Base-by-base conservation (phyloP, 2,329 filamentous ascomycete genomes). In the Ophiostoma quercus region DNA sequence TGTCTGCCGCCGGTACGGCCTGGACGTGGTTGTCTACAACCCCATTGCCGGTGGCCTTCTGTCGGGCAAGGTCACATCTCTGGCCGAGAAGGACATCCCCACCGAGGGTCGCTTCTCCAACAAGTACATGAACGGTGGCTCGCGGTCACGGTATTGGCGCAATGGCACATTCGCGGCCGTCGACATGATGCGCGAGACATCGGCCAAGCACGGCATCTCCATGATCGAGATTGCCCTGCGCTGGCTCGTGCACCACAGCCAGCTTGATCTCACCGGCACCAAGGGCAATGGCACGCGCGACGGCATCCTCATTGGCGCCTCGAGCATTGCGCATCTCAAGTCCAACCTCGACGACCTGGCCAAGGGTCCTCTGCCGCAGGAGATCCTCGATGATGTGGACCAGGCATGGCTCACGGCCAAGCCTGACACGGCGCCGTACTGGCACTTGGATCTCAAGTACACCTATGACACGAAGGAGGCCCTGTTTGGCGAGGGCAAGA, bases 341-440 rank as follows among this genome's bases (percentile, higher is more conserved):
- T 79, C 82, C 73, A 89, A 89, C 77, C 79, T 89, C 68, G 79
- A 83, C 70, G 80, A 83, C 72, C 76, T 89, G 39, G 85, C 88
- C 77, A 87, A 87, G 84, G 90, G 91, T 0, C 91, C 91, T 0
- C 80, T 96, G 73, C 92, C 92, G 0, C 86, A 91, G 14, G 91
- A 92, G 34, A 89, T 96, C 19, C 84, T 96, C 11, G 79, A 88
- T 76, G 88, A 86, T 22, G 80, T 96, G 71, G 92, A 96, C 74
- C 81, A 90, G 77, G 92, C 91, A 6, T 96, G 92, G 92, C 74
- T 83, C 74, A 80, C 89, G 25, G 82, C 86, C 22, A 93, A 92
- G 80, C 77, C 79, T 4, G 83, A 85, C 62, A 81, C 81, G 34
- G 73, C 81, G 9, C 79, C 81, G 60, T 87, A 87, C 74, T 87